Conservation (phyloP, 768 basidiomycete genomes). For the Russula lepida region DNA sequence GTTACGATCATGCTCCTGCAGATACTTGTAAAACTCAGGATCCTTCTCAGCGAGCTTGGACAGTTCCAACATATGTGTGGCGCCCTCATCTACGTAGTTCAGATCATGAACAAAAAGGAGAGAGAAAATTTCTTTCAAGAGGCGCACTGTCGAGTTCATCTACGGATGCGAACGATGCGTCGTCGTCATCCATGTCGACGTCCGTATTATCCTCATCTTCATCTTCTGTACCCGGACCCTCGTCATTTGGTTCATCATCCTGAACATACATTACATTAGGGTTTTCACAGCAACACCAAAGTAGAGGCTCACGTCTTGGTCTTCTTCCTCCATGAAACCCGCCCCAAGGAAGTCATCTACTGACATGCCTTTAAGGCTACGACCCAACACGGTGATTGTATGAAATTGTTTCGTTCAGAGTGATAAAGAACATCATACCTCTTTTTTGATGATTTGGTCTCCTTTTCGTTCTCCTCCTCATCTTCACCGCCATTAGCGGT, state of each 20-base stretch:
- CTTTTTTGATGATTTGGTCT: slow-evolving; percentile 24
- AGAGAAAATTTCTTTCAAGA: background rate
- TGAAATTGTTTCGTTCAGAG: background rate
- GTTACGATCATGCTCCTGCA: slow-evolving; percentile 91
- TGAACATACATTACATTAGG: background rate
- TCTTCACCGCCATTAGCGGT: slow-evolving; percentile 14
- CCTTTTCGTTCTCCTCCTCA: slow-evolving; percentile 25
- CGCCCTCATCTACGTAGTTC: slow-evolving; percentile 50
- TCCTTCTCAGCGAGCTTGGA: slow-evolving; percentile 90
- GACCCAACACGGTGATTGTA: background rate
- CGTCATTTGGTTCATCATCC: slow-evolving; percentile 30
- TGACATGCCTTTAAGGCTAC: slow-evolving; percentile 47
- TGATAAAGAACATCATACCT: background rate
- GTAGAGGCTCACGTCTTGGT: slow-evolving; percentile 36
- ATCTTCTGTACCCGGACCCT: slow-evolving; percentile 33
- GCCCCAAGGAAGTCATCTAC: slow-evolving; percentile 73
- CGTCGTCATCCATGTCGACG: slow-evolving; percentile 42
- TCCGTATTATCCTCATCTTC: slow-evolving; percentile 32
- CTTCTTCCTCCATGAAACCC: slow-evolving; percentile 60
- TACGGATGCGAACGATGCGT: slow-evolving; percentile 66
- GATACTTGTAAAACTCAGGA: slow-evolving; percentile 98
- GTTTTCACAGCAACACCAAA: background rate
- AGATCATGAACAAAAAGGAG: background rate
- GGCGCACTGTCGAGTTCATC: slow-evolving; percentile 66
- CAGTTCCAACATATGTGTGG: slow-evolving; percentile 69